A percentile compares a stretch with the other conserved stretches of the same genome.
These are phyloP conservation scores for Artomyces pyxidatus DNA, from an alignment of 768 basidiomycete species.

Conservation along the genomic window DNA sequence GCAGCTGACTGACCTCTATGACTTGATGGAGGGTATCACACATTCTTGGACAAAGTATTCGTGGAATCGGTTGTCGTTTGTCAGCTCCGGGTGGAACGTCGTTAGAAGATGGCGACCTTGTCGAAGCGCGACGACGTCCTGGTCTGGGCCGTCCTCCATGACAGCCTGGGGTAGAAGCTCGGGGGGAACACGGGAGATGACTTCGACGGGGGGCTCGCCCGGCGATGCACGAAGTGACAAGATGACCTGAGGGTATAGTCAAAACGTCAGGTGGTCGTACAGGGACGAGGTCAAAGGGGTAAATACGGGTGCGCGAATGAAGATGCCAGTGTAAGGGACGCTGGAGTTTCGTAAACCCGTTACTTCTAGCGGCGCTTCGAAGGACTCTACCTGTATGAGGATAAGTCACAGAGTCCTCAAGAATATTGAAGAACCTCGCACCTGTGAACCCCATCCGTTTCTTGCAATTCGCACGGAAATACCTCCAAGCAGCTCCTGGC, in stretches of 20 bases:
- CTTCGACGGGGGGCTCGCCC: constrained; percentile 50
- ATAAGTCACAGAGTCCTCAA: not conserved
- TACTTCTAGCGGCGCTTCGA: constrained; percentile 70
- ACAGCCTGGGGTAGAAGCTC: constrained; percentile 37
- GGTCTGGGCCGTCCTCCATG: constrained; percentile 38
- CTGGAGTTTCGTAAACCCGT: constrained; percentile 51
- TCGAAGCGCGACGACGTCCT: constrained; percentile 72
- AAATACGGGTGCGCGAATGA: constrained; percentile 88
- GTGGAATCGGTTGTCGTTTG: constrained; percentile 80
- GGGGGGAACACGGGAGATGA: constrained; percentile 63
- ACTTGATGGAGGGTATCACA: constrained; percentile 33
- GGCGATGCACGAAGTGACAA: constrained; percentile 38
- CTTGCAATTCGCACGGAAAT: constrained; percentile 73
- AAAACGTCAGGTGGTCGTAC: not conserved
- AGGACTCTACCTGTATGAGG: constrained; percentile 69
- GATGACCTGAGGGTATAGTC: constrained; percentile 45
- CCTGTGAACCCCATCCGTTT: constrained; percentile 94
- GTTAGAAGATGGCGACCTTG: constrained; percentile 83
- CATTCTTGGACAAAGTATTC: constrained; percentile 82
- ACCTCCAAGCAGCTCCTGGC: constrained; percentile 79
- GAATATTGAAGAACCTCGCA: constrained; percentile 28
- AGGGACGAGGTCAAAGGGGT: not conserved
- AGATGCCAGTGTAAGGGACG: constrained; percentile 69
- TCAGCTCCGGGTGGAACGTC: constrained; percentile 92
- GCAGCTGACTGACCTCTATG: no score